Evolutionary conservation across 176 grass and related monocot species (phyloP).

Genomic region (Chloris gayana): DNA sequence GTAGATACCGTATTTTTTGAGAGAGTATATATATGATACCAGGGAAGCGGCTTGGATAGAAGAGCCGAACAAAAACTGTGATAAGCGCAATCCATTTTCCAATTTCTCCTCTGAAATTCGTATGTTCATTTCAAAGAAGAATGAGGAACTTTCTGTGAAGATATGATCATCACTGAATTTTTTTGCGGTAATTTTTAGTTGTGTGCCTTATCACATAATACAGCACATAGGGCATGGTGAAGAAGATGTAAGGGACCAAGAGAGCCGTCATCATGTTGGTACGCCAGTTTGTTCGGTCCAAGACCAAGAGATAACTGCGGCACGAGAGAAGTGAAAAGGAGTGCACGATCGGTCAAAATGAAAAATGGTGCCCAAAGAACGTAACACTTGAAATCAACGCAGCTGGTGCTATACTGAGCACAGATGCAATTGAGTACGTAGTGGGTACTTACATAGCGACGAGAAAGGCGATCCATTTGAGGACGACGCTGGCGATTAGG

Average conservation of each 20-base stretch:
- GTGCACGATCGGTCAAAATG: too few species aligned
- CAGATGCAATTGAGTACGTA: too few species aligned
- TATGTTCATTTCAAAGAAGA: not conserved
- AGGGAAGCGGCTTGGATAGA: not conserved
- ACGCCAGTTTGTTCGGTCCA: conserved; percentile 94
- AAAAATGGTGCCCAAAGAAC: not conserved
- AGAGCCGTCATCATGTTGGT: conserved; percentile 92
- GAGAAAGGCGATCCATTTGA: conserved; percentile 79
- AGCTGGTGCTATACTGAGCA: too few species aligned
- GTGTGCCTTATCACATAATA: conserved; percentile 62
- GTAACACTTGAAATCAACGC: not conserved
- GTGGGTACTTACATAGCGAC: conserved; percentile 62
- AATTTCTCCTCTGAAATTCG: not conserved
- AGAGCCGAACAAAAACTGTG: not conserved
- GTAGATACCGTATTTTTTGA: too few species aligned
- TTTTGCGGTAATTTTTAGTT: too few species aligned
- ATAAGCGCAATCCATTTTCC: not conserved
- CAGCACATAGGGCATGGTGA: conserved; percentile 64
- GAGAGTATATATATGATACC: not conserved
- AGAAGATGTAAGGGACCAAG: conserved; percentile 90
- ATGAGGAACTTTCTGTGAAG: too few species aligned
- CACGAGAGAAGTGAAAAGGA: not conserved
- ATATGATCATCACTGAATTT: not conserved
- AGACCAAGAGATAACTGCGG: conserved; percentile 77
- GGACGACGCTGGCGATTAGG: conserved; percentile 52